Percentiles rank a stretch among this genome's conserved stretches.
Conservation (phyloP, 257 asterid species). For the Solanum ahanhuiri region DNA sequence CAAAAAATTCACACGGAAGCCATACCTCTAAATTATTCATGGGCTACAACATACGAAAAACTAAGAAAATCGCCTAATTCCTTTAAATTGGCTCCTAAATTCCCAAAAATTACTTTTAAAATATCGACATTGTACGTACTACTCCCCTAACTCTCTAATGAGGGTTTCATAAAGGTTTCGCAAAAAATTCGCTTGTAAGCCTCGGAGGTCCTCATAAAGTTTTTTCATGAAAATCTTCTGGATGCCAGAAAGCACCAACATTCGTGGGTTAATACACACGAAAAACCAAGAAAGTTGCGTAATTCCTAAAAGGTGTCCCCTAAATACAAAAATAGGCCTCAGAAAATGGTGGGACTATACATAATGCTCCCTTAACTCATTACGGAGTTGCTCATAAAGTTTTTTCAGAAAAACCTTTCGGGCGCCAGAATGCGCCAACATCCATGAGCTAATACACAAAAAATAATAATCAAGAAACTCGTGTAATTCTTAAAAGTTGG, state of each 20-base stretch:
- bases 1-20: background rate
- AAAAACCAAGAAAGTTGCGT: no score
- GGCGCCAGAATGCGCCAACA: background rate
- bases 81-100: background rate
- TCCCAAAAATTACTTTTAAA: background rate
- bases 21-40: background rate
- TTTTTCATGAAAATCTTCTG: no score
- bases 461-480: no score
- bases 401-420: rapidly evolving
- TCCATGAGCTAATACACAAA: background rate
- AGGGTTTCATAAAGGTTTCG: background rate
- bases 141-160: background rate
- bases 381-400: no score
- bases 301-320: background rate
- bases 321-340: background rate
- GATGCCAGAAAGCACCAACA: no score
- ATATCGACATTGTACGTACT: background rate
- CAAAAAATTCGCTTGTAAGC: background rate
- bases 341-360: background rate
- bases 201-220: background rate
- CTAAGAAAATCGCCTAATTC: no score
- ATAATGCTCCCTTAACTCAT: no score
- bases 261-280: rapidly evolving
- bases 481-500: background rate
- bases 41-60: no score